Conservation (phyloP, 805 yeast species). For the Saccharomycodes ludwigii region DNA sequence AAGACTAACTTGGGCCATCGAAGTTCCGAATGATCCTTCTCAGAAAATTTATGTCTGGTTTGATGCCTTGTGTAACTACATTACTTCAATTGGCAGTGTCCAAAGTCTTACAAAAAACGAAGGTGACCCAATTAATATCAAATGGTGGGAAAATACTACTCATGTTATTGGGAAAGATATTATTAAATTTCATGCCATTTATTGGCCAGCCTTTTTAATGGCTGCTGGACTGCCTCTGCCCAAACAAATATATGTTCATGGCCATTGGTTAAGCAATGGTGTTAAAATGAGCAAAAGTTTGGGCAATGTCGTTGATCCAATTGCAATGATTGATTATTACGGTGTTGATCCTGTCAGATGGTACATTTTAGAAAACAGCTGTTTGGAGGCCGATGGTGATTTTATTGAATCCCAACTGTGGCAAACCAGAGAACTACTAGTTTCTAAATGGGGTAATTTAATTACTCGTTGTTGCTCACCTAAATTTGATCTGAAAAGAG, state of each 20-base stretch:
- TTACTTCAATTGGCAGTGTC: slow-evolving; percentile 61
- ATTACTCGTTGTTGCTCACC: slow-evolving; percentile 61
- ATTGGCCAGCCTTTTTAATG: slow-evolving; percentile 87
- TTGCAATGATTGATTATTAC: slow-evolving; percentile 44
- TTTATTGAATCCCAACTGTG: slow-evolving; percentile 49
- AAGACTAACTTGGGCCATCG: slow-evolving; percentile 80
- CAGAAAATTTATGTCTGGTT: slow-evolving; percentile 94
- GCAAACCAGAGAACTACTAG: slow-evolving; percentile 46
- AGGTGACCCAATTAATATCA: slow-evolving; percentile 3
- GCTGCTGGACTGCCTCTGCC: slow-evolving; percentile 73
- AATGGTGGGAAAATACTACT: slow-evolving; percentile 31
- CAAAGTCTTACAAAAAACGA: slow-evolving; percentile 12
- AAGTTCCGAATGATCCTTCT: slow-evolving; percentile 65
- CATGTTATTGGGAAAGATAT: slow-evolving; percentile 93
- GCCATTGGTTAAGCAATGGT: slow-evolving; percentile 89
- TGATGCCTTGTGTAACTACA: slow-evolving; percentile 80
- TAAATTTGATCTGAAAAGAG: slow-evolving; percentile 45
- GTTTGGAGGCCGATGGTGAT: slow-evolving; percentile 66
- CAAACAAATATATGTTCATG: slow-evolving; percentile 68
- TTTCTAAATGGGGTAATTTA: slow-evolving; percentile 76
- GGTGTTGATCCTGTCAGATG: slow-evolving; percentile 68
- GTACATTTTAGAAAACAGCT: slow-evolving; percentile 65
- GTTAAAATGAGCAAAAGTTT: slow-evolving; percentile 85
- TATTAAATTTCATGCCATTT: slow-evolving; percentile 73
- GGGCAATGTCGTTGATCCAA: slow-evolving; percentile 91